Base-by-base conservation (phyloP, 495 filamentous ascomycete species). In the Neurospora tetraspora region DNA sequence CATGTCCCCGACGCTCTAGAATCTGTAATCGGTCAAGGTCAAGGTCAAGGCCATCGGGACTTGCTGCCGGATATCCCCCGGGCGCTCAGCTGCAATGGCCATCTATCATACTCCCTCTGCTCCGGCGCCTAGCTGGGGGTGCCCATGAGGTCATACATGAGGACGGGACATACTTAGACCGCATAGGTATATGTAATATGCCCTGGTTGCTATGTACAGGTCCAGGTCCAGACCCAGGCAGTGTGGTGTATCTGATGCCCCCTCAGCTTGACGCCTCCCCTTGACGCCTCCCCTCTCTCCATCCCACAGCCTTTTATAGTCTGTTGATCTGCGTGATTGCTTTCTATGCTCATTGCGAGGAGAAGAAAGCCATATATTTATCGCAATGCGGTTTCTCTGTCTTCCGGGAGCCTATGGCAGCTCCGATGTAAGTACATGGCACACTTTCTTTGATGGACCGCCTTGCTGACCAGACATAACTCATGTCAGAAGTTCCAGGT, bases 401-500 rank as follows among this genome's bases (percentile, higher is more conserved):
- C 80, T 83, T 5, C 81, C 80, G 2, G 83, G 83, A 68, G 85
- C 85, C 71, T 86, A 83, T 81, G 85, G 85, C 73, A 86, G 82
- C 78, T 82, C 83, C 68, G 84, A 86, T 74, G 85, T 86, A 76
- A 81, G 84, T 84, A 74, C 39, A 39, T 12, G 38, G 9, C n/a
- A 5, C 18, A 11, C 43, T 18, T 59, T 39, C 39, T 39, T n/a
- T 23, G 2, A 1, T 2, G 8, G 27, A n/a, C 34, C 31, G 36
- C 23, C 14, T 69, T 36, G 59, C 37, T 20, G 10, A 34, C n/a
- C 37, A 11, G 36, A 20, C 5, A 10, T 39, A 37, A 59, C 77
- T 83, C 11, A 5, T 14, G 68, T 69, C 31, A 87, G 85, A 87
- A 87, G 82, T 87, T 86, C 76, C 80, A 85, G 72, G 85, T 86